Evolutionary conservation across 2,329 filamentous ascomycete species (phyloP).

Genomic region (Phialophora macrospora): DNA sequence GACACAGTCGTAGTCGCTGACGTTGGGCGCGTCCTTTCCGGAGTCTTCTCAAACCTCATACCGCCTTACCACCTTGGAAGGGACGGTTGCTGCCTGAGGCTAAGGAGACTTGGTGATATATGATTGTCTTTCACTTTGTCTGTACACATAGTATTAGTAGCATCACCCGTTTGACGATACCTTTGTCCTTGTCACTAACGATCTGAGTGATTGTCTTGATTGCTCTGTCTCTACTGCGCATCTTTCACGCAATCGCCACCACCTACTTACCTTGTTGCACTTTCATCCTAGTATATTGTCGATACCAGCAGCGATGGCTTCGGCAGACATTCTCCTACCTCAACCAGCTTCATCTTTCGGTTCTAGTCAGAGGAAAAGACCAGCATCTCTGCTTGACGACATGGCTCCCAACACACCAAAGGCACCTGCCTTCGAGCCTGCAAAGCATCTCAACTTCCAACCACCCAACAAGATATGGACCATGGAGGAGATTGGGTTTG

Average conservation of each 20-base stretch:
- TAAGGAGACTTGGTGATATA: constrained; percentile 19
- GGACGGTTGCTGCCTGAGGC: constrained; percentile 16
- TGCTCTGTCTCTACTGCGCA: neutral
- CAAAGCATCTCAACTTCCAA: constrained; percentile 60
- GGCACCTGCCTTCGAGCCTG: constrained; percentile 54
- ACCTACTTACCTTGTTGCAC: neutral
- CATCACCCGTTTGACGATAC: neutral
- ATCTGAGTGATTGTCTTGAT: neutral
- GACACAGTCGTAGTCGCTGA: constrained; percentile 4
- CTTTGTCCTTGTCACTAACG: neutral
- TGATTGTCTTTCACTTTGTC: neutral
- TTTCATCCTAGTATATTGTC: constrained; percentile 12
- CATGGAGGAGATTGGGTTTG: constrained; percentile 66
- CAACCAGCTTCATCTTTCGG: constrained; percentile 15
- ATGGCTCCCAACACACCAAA: constrained; percentile 37
- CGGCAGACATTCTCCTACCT: constrained; percentile 29
- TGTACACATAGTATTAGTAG: neutral
- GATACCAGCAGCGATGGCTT: constrained; percentile 28
- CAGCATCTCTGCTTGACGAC: constrained; percentile 16
- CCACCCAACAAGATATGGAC: constrained; percentile 56
- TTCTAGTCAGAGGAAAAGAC: constrained; percentile 25
- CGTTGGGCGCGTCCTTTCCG: neutral
- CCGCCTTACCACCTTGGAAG: constrained; percentile 15
- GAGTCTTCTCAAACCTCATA: constrained; percentile 5
- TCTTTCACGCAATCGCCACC: neutral